These are phyloP conservation scores for Cetraspora pellucida DNA, from an alignment of 192 early-diverging fungal genomes.

Conservation along the genomic window DNA sequence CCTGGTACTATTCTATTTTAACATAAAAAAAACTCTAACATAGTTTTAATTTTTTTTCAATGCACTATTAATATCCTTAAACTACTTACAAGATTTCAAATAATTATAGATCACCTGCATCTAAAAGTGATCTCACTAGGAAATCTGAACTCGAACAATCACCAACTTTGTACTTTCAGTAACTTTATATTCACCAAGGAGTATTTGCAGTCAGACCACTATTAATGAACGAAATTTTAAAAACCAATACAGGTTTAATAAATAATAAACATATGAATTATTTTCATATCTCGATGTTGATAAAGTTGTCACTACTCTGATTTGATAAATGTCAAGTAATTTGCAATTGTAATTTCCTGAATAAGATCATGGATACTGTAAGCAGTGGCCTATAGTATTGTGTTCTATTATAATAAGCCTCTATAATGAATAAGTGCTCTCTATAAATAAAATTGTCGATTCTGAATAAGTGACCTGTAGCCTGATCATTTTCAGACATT, in stretches of 20 bases:
- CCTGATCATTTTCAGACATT: too few relatives aligned
- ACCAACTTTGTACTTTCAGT: slow-evolving; percentile 57
- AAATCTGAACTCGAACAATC: slow-evolving; percentile 64
- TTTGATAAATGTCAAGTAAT: slow-evolving; percentile 44
- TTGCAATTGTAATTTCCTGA: slow-evolving; percentile 56
- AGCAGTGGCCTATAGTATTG: too few relatives aligned
- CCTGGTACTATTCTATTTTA: too few relatives aligned
- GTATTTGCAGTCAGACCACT: slow-evolving; percentile 53
- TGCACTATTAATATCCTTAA: neutral
- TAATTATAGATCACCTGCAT: slow-evolving; percentile 42
- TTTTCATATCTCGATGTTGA: slow-evolving; percentile 39
- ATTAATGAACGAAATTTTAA: neutral
- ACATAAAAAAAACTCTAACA: too few relatives aligned
- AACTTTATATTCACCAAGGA: slow-evolving; percentile 59
- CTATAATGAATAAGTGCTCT: too few relatives aligned
- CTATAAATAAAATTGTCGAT: too few relatives aligned
- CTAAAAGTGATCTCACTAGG: slow-evolving; percentile 63
- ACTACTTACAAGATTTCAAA: neutral
- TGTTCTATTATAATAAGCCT: too few relatives aligned
- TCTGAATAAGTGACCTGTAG: too few relatives aligned
- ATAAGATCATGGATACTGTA: too few relatives aligned
- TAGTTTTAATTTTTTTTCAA: neutral
- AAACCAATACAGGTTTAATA: neutral
- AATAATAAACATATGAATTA: neutral
- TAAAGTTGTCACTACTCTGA: slow-evolving; percentile 50